Evolutionary conservation across 306 rosid species (phyloP), one percentile per base, ranked within the genome.

Genomic region (Acacia melanoxylon): DNA sequence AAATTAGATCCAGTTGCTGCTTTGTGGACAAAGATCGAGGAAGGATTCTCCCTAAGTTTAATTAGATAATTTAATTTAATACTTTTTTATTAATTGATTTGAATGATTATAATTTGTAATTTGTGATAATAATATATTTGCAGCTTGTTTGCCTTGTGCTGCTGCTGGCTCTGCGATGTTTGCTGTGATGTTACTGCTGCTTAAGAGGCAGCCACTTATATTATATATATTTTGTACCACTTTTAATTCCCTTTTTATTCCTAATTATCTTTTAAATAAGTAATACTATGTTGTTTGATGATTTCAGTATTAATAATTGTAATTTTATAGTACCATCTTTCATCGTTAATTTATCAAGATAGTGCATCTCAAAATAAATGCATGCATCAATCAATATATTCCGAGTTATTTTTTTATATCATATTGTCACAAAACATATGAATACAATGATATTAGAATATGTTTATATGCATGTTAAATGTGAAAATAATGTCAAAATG

Each of bases 141-240:
- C 86, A 74, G 88, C 83, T 76, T 85, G 45, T 74, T 59, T 59
- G 88, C 75, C 66, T 31, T 82, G 54, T 85, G 83, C 81, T 85
- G 88, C 72, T 82, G 88, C 68, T 85, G 86, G 88, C 77, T 85
- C 77, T 82, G 88, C 33, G 81, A 85, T 41, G 78, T 63, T 27
- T 85, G 83, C 80, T 58, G 45, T 48, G 86, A 85, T 74, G 77
- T 65, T n/a, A 68, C 35, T 24, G 78, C 78, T 6, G 48, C 15
- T 67, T 74, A 37, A 82, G 67, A 37, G 24, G 44, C 16, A 17
- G 40, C 3, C 4, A 68, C 15, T 67, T 52, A 3, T 37, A 37
- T 46, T 49, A 15, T 31, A n/a, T 16, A 66, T 33, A 8, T 33
- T 33, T 35, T 67, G 48, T n/a, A 67, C 15, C 45, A 35, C 48